Conservation (phyloP, 176 grass and related monocot species). For the Phyllostachys edulis region DNA sequence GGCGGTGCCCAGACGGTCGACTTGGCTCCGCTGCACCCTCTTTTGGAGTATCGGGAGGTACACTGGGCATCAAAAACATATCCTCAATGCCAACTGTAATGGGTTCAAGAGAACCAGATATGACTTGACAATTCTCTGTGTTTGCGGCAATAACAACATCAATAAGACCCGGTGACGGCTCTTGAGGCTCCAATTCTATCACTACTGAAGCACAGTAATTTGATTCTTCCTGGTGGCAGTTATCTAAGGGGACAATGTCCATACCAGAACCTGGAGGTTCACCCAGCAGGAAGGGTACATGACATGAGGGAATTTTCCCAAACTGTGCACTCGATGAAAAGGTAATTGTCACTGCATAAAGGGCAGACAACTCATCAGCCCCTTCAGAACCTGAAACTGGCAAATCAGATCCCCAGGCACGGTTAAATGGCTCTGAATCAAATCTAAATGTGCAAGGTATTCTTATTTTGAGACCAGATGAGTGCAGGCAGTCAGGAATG, state of each 20-base stretch:
- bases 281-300: conserved; percentile 78
- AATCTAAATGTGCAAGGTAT: conserved; percentile 86
- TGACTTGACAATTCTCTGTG: conserved; percentile 64
- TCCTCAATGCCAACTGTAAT: conserved; percentile 88
- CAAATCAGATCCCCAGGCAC: conserved; percentile 51
- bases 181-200: conserved; percentile 79
- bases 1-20: too few relatives aligned
- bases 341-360: conserved; percentile 71
- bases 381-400: conserved; percentile 47
- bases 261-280: conserved; percentile 56
- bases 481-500: conserved; percentile 73
- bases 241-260: conserved; percentile 58
- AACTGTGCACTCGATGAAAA: conserved; percentile 70
- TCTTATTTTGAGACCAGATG: conserved; percentile 74
- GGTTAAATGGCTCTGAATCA: conserved; percentile 69
- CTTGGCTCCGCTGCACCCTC: conserved; percentile 24
- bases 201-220: conserved; percentile 45
- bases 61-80: conserved; percentile 69
- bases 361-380: conserved; percentile 54
- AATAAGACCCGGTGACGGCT: conserved; percentile 83
- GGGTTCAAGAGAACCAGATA: conserved; percentile 67
- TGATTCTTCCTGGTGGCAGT: conserved; percentile 39
- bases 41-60: conserved; percentile 53
- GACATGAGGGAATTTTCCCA: conserved; percentile 72
- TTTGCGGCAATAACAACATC: conserved; percentile 73